Base-by-base conservation (phyloP, 441 rosid genomes). In the Arabidopsis hybrid region DNA sequence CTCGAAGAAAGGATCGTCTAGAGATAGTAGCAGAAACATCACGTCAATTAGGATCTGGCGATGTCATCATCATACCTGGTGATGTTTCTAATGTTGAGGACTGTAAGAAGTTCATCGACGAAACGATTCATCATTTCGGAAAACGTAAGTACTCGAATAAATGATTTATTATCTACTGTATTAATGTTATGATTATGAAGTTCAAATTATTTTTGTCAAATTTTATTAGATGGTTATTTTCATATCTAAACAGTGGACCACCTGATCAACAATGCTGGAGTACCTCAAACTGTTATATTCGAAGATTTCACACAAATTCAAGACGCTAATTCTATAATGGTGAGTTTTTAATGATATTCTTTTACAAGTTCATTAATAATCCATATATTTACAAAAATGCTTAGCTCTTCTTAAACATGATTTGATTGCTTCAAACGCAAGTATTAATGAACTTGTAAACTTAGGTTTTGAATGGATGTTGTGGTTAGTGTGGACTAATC, bases 231-330 rank as follows among this genome's bases (percentile, higher is more conserved):
- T 45, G 9, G 8, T n/a, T 18, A 64, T 34, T 17, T n/a, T 53
- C 5, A 52, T 60, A 32, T 49, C 2, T 60, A 14, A 12, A 61
- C 65, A 82, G 87, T 84, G 52, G 87, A 84, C 76, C 86, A 86
- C 64, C 32, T 82, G 57, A 80, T 79, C 69, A 84, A 51, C 74
- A 84, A 82, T 59, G 87, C 87, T 53, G 89, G 84, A 1, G 51
- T 85, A 29, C 0, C 4, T 40, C 51, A 73, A 21, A 5, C 52
- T 32, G 7, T 34, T 57, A 1, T 56, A 4, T 76, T 85, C 8
- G 80, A 82, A 68, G 80, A 82, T 46, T 32, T 53, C 26, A 69
- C 6, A 3, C 67, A 58, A 40, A 65, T 85, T 58, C 69, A 80
- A 49, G 75, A 74, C 40, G 79, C 77, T 36, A 40, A n/a, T 5